A percentile compares a stretch with the other conserved stretches of the same genome.
These are phyloP conservation scores for Russula virescens DNA, from an alignment of 768 basidiomycete species.

Conservation along the genomic window DNA sequence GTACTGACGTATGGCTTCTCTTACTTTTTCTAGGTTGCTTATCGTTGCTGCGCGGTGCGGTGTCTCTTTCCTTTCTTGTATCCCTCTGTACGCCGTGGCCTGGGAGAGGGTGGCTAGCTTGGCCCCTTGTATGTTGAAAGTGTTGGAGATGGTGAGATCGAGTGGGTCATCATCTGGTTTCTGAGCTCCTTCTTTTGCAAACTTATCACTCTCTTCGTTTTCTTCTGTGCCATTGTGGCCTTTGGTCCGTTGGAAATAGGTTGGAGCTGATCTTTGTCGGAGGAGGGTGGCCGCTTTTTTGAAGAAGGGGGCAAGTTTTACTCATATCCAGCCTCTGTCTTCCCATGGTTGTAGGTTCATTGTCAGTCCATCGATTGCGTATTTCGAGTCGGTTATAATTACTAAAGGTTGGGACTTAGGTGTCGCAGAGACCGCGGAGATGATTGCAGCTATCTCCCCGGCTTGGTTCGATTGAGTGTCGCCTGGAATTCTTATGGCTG, in stretches of 20 bases:
- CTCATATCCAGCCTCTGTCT: background rate
- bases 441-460: background rate
- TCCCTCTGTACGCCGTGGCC: background rate
- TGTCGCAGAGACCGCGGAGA: background rate
- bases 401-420: background rate
- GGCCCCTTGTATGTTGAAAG: background rate
- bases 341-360: background rate
- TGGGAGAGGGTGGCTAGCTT: background rate
- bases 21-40: background rate
- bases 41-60: background rate
- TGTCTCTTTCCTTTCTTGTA: background rate
- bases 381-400: background rate
- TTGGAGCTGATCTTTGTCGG: background rate
- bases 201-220: conserved; percentile 16
- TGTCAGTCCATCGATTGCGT: background rate
- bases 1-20: fast-evolving
- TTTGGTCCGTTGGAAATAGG: conserved; percentile 19
- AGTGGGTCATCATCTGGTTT: background rate
- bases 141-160: background rate
- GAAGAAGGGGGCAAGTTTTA: background rate
- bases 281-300: background rate
- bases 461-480: background rate
- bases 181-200: background rate
- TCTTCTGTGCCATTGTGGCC: conserved; percentile 14
- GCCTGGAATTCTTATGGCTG: background rate